Base-by-base conservation (phyloP, 2,329 filamentous ascomycete species). In the Fusarium lyarnte region DNA sequence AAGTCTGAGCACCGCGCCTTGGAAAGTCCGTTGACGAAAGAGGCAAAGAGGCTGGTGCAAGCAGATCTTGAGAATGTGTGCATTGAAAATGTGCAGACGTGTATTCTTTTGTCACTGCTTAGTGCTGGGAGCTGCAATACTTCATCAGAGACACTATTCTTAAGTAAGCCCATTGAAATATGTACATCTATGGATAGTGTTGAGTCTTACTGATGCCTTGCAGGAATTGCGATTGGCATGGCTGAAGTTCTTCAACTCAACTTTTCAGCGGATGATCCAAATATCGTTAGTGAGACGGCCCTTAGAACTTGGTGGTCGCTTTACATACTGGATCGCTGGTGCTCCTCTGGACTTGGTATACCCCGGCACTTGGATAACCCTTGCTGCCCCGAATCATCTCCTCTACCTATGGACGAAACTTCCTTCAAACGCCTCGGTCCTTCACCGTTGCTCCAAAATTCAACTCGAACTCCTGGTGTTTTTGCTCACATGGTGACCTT, bases 1-100 rank as follows among this genome's bases (percentile, higher is more conserved):
- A 38, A 23, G 7, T 2, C 41, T 21, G 41, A 29, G 6, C 3
- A 29, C 16, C 36, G 46, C 6, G 35, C 29, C 3, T 21, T 62
- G 11, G 63, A 53, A 12, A 0, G 1, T 14, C 1, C 0, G 0
- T 36, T 65, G 23, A 36, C 21, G 6, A 43, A n/a, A 14, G 47
- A 62, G 25, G 47, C 63, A 3, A 65, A 65, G 47, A 35, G 29
- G 5, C 10, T 47, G 2, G 47, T 65, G 0, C 47, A 65, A 3
- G 33, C 6, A 29, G 63, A 65, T 31, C 58, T 65, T 27, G 63
- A 65, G 31, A 65, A 65, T 31, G 58, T 62, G 2, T 62, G 63
- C 8, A 29, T 65, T 21, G 63, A 62, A 16, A 49, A 65, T 38
- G 35, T 62, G 2, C 63, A 65, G 35, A 25, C 57, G 2, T 65